Percentiles rank a stretch among this genome's conserved stretches.
These are phyloP conservation scores for Fraxinus latifolia DNA, from an alignment of 305 asterid genomes.

Conservation along the genomic window DNA sequence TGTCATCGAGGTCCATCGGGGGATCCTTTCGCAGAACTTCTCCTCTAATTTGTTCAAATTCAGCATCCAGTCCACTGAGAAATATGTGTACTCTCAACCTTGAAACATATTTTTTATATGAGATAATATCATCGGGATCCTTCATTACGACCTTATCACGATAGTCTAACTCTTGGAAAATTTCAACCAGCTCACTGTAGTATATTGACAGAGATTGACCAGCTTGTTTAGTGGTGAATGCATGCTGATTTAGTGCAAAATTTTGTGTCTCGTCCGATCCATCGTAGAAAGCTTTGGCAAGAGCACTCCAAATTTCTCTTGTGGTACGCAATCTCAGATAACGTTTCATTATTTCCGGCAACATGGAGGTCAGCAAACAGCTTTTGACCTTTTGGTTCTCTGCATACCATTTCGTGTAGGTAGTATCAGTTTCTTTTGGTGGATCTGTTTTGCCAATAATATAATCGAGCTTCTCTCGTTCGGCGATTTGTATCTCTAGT, in stretches of 20 bases:
- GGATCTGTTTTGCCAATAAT: neutral
- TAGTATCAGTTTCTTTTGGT: neutral
- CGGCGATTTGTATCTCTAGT: neutral
- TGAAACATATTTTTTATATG: neutral
- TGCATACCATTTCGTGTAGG: neutral
- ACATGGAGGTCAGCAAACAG: neutral
- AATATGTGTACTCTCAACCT: conserved; percentile 4
- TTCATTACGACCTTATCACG: conserved; percentile 10
- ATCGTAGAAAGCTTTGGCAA: conserved; percentile 16
- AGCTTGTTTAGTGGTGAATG: neutral
- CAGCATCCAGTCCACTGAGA: neutral
- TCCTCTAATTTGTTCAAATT: neutral
- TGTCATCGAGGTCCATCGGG: neutral
- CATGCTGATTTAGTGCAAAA: neutral
- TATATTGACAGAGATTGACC: neutral
- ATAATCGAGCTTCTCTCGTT: neutral
- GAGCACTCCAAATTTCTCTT: conserved; percentile 1
- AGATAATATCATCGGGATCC: neutral
- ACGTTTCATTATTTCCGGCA: neutral
- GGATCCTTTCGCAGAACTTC: conserved; percentile 4
- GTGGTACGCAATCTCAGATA: neutral
- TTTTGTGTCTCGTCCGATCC: neutral
- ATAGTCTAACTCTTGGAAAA: neutral
- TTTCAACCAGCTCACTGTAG: neutral
- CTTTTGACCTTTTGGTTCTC: neutral